Conservation (phyloP, 1,284 basidiomycete genomes). For the Farysia itapuensis region DNA sequence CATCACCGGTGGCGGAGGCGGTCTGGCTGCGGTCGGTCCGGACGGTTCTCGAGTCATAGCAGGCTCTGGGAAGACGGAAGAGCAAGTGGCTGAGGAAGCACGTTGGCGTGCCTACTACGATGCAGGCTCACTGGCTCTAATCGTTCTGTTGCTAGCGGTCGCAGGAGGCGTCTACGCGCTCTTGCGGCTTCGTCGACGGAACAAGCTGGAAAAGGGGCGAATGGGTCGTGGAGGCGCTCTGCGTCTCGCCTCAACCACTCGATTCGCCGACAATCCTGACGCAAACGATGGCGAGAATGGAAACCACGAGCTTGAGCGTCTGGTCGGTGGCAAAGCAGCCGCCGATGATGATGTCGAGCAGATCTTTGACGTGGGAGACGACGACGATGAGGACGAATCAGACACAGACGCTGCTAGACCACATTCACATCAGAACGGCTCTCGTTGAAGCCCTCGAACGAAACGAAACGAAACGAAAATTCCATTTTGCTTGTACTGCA, state of each 20-base stretch:
- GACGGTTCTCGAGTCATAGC: constrained; percentile 62
- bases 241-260: constrained; percentile 14
- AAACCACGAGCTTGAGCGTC: constrained; percentile 38
- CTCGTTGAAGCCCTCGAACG: neutral
- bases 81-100: constrained; percentile 53
- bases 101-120: constrained; percentile 64
- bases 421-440: neutral
- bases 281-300: constrained; percentile 51
- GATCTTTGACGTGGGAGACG: constrained; percentile 64
- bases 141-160: constrained; percentile 73
- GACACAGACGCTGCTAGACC: constrained; percentile 1
- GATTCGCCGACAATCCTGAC: constrained; percentile 3
- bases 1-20: constrained; percentile 37
- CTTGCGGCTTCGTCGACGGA: constrained; percentile 67
- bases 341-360: constrained; percentile 40
- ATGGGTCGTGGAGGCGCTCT: constrained; percentile 22
- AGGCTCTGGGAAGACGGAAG: constrained; percentile 56
- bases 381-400: constrained; percentile 36
- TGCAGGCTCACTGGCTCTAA: constrained; percentile 79
- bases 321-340: constrained; percentile 28
- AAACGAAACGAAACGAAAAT: too few species aligned
- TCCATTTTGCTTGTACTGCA: too few species aligned
- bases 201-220: constrained; percentile 13
- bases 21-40: constrained; percentile 15
- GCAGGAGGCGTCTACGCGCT: constrained; percentile 75